phyloP scores from a whole-genome alignment of 2,329 filamentous ascomycete genomes.

The Pseudopyrenochaeta lycopersici region DNA sequence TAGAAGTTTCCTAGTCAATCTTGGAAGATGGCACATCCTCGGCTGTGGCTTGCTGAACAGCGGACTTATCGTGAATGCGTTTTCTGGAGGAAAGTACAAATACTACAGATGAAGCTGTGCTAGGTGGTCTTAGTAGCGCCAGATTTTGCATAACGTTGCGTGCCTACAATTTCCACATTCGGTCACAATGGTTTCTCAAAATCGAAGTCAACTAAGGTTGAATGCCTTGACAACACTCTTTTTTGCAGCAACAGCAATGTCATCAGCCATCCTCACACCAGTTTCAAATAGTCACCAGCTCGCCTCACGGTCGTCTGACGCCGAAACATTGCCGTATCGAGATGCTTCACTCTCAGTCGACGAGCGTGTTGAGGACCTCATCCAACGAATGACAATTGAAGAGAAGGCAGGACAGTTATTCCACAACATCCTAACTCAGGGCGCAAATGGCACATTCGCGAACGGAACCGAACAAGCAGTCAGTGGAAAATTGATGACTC shows the following conservation, averaged over 20 bases:
- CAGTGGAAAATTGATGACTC: constrained; percentile 51
- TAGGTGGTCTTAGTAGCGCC: background rate
- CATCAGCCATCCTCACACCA: constrained; percentile 18
- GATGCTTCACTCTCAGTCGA: constrained; percentile 54
- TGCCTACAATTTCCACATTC: constrained; percentile 5
- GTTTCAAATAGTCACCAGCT: constrained; percentile 7
- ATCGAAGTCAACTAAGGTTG: constrained; percentile 17
- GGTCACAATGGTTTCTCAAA: constrained; percentile 16
- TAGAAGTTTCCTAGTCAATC: constrained; percentile 10
- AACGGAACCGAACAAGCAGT: constrained; percentile 47
- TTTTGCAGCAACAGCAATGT: constrained; percentile 21
- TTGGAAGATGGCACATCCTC: constrained; percentile 6
- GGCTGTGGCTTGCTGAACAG: constrained; percentile 8
- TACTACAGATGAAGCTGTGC: background rate
- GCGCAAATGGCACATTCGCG: constrained; percentile 44
- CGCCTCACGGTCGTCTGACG: constrained; percentile 9
- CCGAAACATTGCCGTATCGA: constrained; percentile 40
- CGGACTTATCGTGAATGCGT: constrained; percentile 2
- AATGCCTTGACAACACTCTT: constrained; percentile 22
- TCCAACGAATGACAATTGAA: constrained; percentile 56
- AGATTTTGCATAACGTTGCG: background rate
- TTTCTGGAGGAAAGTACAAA: background rate
- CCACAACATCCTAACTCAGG: constrained; percentile 49
- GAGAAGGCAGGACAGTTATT: constrained; percentile 62
- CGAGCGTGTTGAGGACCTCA: constrained; percentile 58